Percentiles rank a stretch among this genome's conserved stretches.
These are phyloP conservation scores for Eucalyptus cloeziana DNA, from an alignment of 345 rosid species.

Conservation along the genomic window DNA sequence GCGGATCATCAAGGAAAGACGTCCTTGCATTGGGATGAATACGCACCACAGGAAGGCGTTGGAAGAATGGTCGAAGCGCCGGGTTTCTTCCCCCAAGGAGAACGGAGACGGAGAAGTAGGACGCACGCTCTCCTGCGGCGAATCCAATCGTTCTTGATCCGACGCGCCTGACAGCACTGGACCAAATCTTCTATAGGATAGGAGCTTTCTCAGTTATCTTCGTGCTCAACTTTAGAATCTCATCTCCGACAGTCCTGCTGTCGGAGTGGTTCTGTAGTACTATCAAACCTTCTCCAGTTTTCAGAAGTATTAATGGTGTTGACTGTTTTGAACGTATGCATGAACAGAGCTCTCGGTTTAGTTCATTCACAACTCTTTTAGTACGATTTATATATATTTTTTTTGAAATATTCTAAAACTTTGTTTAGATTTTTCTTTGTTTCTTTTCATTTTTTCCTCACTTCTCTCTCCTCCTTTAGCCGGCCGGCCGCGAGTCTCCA, in stretches of 20 bases:
- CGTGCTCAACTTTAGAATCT: not conserved
- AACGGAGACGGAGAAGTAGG: not conserved
- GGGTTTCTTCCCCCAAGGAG: constrained; percentile 17
- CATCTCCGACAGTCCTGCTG: not conserved
- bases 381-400: too few relatives aligned
- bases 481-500: too few relatives aligned
- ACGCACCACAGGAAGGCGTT: constrained; percentile 29
- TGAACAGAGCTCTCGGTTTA: not conserved
- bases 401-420: too few relatives aligned
- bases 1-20: constrained; percentile 24
- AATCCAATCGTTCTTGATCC: not conserved
- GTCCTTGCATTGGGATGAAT: constrained; percentile 47
- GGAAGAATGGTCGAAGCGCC: constrained; percentile 54
- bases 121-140: not conserved
- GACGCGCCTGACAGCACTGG: not conserved
- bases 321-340: not conserved
- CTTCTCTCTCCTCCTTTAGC: too few relatives aligned
- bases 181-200: not conserved
- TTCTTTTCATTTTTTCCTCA: too few relatives aligned
- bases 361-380: not conserved
- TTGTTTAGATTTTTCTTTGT: too few relatives aligned
- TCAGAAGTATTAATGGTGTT: not conserved
- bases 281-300: not conserved
- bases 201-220: not conserved
- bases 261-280: not conserved